phyloP scores from a whole-genome alignment of 805 yeast species.

The Sporopachydermia quercuum region DNA sequence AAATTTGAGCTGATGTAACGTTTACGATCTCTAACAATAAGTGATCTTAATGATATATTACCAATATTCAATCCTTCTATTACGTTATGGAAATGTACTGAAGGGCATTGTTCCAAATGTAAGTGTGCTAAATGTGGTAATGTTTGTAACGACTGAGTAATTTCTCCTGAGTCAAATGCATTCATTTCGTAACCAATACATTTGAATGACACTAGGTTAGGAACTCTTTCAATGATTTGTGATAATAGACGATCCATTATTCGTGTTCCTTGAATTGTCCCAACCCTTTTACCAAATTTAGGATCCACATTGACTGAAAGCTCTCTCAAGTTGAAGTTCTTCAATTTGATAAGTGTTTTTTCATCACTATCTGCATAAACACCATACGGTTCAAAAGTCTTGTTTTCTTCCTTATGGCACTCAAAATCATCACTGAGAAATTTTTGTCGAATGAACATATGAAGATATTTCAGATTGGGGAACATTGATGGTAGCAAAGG shows the following conservation, averaged over 20 bases:
- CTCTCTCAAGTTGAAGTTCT: neutral
- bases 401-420: neutral
- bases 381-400: neutral
- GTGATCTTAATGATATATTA: neutral
- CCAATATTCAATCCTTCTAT: neutral
- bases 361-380: neutral
- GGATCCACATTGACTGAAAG: neutral
- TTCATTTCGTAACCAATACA: neutral
- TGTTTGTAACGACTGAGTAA: neutral
- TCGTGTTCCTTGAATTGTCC: neutral
- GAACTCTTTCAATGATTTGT: neutral
- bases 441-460: conserved; percentile 1
- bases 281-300: neutral
- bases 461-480: neutral
- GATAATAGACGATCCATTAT: neutral
- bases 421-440: neutral
- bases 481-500: neutral
- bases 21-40: neutral
- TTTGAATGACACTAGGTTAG: neutral
- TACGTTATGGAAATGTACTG: neutral
- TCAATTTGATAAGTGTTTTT: too few species aligned
- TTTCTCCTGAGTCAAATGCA: neutral
- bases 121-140: neutral
- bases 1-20: neutral
- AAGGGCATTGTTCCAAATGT: conserved; percentile 1